These are phyloP conservation scores for Talaromyces atroroseus DNA, from an alignment of 2,329 filamentous ascomycete species.

Conservation along the genomic window DNA sequence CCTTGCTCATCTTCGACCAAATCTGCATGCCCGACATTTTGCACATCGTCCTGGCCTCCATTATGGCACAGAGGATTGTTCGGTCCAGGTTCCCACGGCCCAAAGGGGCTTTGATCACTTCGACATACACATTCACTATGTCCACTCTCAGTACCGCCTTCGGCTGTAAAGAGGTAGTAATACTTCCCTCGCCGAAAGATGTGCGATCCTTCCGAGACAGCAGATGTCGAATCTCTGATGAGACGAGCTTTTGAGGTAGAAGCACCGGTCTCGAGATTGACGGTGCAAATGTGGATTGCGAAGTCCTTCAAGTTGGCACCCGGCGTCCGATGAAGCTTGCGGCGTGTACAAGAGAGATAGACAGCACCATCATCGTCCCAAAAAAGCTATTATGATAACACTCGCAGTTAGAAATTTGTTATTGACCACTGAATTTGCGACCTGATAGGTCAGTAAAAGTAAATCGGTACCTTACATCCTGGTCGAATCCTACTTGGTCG, in stretches of 20 bases:
- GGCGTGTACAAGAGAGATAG: constrained; percentile 43
- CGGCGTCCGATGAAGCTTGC: constrained; percentile 33
- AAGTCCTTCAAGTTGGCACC: constrained; percentile 47
- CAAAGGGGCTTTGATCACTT: constrained; percentile 50
- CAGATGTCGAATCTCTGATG: constrained; percentile 43
- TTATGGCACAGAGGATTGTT: constrained; percentile 54
- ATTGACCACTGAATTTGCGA: neutral
- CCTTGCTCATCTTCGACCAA: constrained; percentile 43
- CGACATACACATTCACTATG: constrained; percentile 57
- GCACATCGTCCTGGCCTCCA: constrained; percentile 44
- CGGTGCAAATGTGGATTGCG: constrained; percentile 34
- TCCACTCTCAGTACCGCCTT: constrained; percentile 54
- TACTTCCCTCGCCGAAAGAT: constrained; percentile 48
- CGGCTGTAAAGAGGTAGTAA: constrained; percentile 51
- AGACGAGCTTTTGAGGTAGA: constrained; percentile 26
- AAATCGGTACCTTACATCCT: constrained; percentile 43
- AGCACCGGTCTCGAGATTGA: constrained; percentile 28
- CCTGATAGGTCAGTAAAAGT: neutral
- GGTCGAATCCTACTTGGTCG: constrained; percentile 29
- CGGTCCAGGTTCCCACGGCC: constrained; percentile 58
- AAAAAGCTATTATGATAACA: constrained; percentile 38
- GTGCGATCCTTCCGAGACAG: constrained; percentile 50
- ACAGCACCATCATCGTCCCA: constrained; percentile 48
- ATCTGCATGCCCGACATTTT: constrained; percentile 48
- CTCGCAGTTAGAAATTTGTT: neutral